Evolutionary conservation across 2,329 filamentous ascomycete genomes (phyloP), one percentile per base, ranked within the genome.

Genomic region (Colletotrichum sp.): DNA sequence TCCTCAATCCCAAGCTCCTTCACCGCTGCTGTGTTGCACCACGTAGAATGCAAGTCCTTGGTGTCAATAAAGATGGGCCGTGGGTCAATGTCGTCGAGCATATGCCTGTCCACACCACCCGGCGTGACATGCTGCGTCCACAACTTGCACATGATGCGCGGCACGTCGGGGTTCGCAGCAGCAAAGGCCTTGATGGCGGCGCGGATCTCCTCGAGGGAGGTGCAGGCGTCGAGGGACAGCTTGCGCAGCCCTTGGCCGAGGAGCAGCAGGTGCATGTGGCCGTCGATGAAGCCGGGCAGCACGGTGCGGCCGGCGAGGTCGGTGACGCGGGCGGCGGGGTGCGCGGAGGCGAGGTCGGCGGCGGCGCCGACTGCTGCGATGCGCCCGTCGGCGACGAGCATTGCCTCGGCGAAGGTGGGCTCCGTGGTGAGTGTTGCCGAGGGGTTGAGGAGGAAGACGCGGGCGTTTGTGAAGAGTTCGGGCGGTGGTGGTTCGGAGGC

Each of bases 201-300:
- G 13, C 88, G 84, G 44, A 92, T 91, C 30, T 91, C 90, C 1
- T 84, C 85, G 2, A 91, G 80, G 63, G 82, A 85, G 77, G 85
- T 86, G 80, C 90, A 91, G 19, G 84, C 82, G 25, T 88, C 86
- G 2, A 92, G 82, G 27, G 84, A 83, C 25, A 90, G 84, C 79
- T 91, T 91, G 32, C 84, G 86, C 22, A 92, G 84, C 0, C 89
- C 87, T 77, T 91, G 89, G 2, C 90, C 90, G 1, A 91, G 84
- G 12, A 90, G 83, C 0, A 92, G 84, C 12, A 92, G 84, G 79
- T 92, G 90, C 82, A 91, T 86, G 76, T 92, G 90, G 8, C 89
- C 89, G 75, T 92, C 90, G 52, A 92, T 88, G 82, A 92, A 92
- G 16, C 90, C 87, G 0, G 90, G 90, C 3, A 92, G 83, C 5